phyloP scores from a whole-genome alignment of 768 basidiomycete species.

The Suillus placidus region DNA sequence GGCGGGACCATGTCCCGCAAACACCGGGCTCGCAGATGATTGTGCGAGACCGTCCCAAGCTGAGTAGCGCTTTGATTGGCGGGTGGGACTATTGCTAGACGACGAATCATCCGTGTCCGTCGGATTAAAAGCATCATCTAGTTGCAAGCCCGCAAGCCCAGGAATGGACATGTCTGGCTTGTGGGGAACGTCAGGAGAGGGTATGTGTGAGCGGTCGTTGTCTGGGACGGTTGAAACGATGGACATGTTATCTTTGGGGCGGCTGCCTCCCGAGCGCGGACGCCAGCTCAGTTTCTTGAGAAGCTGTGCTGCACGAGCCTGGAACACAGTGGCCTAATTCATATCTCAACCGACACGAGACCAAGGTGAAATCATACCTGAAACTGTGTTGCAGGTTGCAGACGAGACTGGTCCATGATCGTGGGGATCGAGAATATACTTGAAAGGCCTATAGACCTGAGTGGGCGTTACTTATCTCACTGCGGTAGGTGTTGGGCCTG shows the following conservation, averaged over 20 bases:
- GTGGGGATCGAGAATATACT: constrained; percentile 21
- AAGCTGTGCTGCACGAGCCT: constrained; percentile 41
- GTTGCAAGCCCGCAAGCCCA: constrained; percentile 25
- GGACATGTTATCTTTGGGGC: constrained; percentile 30
- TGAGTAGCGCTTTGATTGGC: constrained; percentile 28
- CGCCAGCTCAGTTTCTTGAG: constrained; percentile 43
- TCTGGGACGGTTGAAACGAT: constrained; percentile 26
- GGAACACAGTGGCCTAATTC: constrained; percentile 8
- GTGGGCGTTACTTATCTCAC: constrained; percentile 29
- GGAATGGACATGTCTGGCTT: constrained; percentile 26
- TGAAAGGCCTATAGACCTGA: constrained; percentile 6
- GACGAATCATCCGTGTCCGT: constrained; percentile 37
- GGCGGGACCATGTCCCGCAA: constrained; percentile 16
- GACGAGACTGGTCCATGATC: constrained; percentile 30
- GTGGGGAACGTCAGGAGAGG: constrained; percentile 37
- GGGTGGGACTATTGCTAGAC: constrained; percentile 24
- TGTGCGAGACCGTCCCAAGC: constrained; percentile 22
- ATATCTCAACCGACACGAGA: constrained; percentile 19
- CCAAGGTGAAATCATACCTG: constrained; percentile 27
- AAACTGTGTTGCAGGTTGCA: constrained; percentile 26
- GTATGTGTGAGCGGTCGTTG: constrained; percentile 32
- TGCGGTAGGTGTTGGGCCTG: constrained; percentile 6
- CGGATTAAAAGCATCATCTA: constrained; percentile 24
- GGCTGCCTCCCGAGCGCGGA: constrained; percentile 35
- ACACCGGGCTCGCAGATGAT: constrained; percentile 13